phyloP scores from a whole-genome alignment of 805 yeast species.

The Saccharomycopsis schoenii region DNA sequence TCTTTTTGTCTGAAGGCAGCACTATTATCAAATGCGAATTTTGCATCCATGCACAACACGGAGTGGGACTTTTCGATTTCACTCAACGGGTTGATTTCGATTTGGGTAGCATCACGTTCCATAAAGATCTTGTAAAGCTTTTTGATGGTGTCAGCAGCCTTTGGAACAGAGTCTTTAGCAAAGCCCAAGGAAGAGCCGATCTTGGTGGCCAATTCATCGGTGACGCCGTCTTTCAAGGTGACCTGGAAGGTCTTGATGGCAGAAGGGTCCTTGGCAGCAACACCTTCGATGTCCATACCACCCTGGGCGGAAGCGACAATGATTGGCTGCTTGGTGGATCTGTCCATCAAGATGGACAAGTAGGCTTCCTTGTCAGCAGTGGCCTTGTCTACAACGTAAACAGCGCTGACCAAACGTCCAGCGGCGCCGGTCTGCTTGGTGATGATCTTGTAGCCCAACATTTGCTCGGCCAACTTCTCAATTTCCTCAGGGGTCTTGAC shows the following conservation, averaged over 20 bases:
- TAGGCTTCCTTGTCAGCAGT: constrained; percentile 92
- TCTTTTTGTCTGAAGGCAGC: constrained; percentile 93
- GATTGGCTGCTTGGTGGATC: constrained; percentile 81
- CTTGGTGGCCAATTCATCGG: constrained; percentile 62
- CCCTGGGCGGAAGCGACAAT: constrained; percentile 96
- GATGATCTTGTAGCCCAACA: constrained; percentile 87
- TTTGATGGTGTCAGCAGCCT: constrained; percentile 81
- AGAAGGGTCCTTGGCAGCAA: constrained; percentile 81
- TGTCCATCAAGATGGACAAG: constrained; percentile 89
- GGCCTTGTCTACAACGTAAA: constrained; percentile 90
- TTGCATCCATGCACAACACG: constrained; percentile 98
- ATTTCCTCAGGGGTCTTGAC: constrained; percentile 82
- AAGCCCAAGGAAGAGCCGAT: constrained; percentile 79
- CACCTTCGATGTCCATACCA: constrained; percentile 99
- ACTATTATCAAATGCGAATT: constrained; percentile 95
- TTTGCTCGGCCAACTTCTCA: constrained; percentile 70
- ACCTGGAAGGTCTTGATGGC: constrained; percentile 86
- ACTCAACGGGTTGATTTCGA: constrained; percentile 95
- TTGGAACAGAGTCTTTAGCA: constrained; percentile 63
- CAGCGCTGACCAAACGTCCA: constrained; percentile 96
- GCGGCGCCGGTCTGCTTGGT: constrained; percentile 98
- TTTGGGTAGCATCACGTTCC: constrained; percentile 94
- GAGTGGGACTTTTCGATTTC: constrained; percentile 75
- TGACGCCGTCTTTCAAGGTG: constrained; percentile 68
- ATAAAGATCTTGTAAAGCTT: constrained; percentile 81